Evolutionary conservation across 768 basidiomycete species (phyloP).

Genomic region (Auriculariales sp.): DNA sequence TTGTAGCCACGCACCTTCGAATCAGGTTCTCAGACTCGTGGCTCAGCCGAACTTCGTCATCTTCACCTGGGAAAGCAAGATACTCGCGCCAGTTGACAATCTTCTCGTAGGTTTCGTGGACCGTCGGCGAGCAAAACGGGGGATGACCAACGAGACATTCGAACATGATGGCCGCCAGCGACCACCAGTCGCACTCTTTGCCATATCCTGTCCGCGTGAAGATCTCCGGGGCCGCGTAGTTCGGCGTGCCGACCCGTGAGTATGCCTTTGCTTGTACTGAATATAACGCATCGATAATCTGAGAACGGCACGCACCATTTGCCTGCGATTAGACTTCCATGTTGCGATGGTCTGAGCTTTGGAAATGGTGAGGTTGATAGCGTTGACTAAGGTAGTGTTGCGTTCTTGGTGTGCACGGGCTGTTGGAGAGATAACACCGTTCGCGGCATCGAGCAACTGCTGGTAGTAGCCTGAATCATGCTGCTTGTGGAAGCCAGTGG

Average conservation of each 20-base stretch:
- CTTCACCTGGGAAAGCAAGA: conserved; percentile 82
- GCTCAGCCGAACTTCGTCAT: conserved; percentile 89
- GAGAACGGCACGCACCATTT: conserved; percentile 42
- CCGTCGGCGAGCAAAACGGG: conserved; percentile 91
- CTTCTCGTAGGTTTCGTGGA: conserved; percentile 96
- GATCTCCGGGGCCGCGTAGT: conserved; percentile 94
- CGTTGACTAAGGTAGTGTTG: conserved; percentile 94
- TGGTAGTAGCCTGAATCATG: conserved; percentile 96
- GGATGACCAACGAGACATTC: conserved; percentile 96
- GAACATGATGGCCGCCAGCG: conserved; percentile 95
- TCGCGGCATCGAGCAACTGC: conserved; percentile 60
- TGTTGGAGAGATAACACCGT: conserved; percentile 19
- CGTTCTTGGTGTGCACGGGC: conserved; percentile 39
- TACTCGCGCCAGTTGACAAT: conserved; percentile 89
- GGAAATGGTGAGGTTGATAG: conserved; percentile 91
- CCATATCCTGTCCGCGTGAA: conserved; percentile 96
- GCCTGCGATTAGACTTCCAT: conserved; percentile 96
- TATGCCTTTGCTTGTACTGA: conserved; percentile 52
- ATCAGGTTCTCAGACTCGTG: conserved; percentile 84
- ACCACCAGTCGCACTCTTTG: conserved; percentile 99
- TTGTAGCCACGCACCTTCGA: conserved; percentile 38
- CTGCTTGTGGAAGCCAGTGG: conserved; percentile 98
- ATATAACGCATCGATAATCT: conserved; percentile 1
- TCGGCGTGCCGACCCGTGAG: conserved; percentile 94
- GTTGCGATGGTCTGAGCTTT: conserved; percentile 90